Evolutionary conservation across 2,329 filamentous ascomycete species (phyloP).

Genomic region (Cladosporium sp.): DNA sequence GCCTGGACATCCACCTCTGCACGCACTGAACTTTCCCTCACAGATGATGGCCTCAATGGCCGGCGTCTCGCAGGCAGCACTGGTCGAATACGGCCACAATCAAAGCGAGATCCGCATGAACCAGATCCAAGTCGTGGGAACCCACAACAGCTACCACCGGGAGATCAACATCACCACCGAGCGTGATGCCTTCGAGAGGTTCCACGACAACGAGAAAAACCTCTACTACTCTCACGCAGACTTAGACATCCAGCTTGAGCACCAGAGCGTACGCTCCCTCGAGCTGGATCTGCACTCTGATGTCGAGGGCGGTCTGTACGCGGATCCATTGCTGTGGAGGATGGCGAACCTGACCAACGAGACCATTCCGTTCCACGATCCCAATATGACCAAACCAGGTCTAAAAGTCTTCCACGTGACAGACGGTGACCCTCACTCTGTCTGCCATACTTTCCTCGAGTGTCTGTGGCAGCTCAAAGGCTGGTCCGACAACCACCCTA

Average conservation of each 20-base stretch:
- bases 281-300: slow-evolving; percentile 50
- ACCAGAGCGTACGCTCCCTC: slow-evolving; percentile 45
- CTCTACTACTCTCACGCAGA: slow-evolving; percentile 48
- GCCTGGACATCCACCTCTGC: background rate
- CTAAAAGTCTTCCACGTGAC: slow-evolving; percentile 51
- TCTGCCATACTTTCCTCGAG: slow-evolving; percentile 44
- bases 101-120: slow-evolving; percentile 42
- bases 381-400: slow-evolving; percentile 39
- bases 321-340: slow-evolving; percentile 41
- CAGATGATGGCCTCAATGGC: slow-evolving; percentile 10
- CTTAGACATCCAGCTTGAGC: slow-evolving; percentile 42
- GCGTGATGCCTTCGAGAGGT: slow-evolving; percentile 37
- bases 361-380: slow-evolving; percentile 36
- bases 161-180: slow-evolving; percentile 43
- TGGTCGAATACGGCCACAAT: background rate
- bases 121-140: slow-evolving; percentile 50
- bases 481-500: slow-evolving; percentile 43
- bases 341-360: slow-evolving; percentile 36
- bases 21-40: background rate
- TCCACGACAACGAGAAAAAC: slow-evolving; percentile 36
- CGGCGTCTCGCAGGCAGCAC: background rate
- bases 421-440: slow-evolving; percentile 44
- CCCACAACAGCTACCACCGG: slow-evolving; percentile 51
- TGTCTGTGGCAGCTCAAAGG: slow-evolving; percentile 42
- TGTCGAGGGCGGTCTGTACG: slow-evolving; percentile 46